Evolutionary conservation across 2,329 filamentous ascomycete genomes (phyloP), one percentile per base, ranked within the genome.

Genomic region (Trichoderma sp.): DNA sequence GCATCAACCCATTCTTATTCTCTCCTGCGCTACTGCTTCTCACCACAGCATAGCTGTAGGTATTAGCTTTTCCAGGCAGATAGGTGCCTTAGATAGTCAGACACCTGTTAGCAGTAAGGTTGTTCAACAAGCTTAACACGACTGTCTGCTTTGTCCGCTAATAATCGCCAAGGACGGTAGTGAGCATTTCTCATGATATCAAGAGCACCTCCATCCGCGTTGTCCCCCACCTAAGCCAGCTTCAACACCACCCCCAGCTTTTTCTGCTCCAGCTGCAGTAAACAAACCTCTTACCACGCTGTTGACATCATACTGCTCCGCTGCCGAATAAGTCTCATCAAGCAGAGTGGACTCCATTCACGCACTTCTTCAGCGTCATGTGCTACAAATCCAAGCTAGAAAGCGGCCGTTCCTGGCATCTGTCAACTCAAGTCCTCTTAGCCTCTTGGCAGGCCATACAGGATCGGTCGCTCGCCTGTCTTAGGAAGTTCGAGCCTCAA

Each of bases 401-500:
- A 16, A 43, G 53, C 29, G 43, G 27, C 37, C 55, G 63, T 67
- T 67, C 63, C 63, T 67, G 40, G 24, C 57, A 59, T 49, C 31
- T 49, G 10, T 27, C 65, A 68, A 43, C 14, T 35, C 33, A 21
- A 31, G 52, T 3, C 35, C 37, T 49, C 47, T 49, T 65, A 57
- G 62, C 53, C n/a, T 65, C 61, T 58, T 49, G 68, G 68, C 68
- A 60, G 52, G 31, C 68, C 68, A 69, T 65, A 64, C 43, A 61
- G 35, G n/a, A 43, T 43, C 60, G 68, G 68, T 55, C 55, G 16
- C 61, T 27, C 61, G 47, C 27, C 68, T 69, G 37, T 65, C 68
- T 69, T 69, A 66, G 68, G 68, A 60, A 69, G 68, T 65, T 69
- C 58, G 52, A 63, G 58, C 67, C 58, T 69, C 35, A 60, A 40